Percentiles rank a stretch among this genome's conserved stretches.
Evolutionary conservation across 371 early-diverging fungal species (phyloP).

Genomic region (Nematocida homosporus): DNA sequence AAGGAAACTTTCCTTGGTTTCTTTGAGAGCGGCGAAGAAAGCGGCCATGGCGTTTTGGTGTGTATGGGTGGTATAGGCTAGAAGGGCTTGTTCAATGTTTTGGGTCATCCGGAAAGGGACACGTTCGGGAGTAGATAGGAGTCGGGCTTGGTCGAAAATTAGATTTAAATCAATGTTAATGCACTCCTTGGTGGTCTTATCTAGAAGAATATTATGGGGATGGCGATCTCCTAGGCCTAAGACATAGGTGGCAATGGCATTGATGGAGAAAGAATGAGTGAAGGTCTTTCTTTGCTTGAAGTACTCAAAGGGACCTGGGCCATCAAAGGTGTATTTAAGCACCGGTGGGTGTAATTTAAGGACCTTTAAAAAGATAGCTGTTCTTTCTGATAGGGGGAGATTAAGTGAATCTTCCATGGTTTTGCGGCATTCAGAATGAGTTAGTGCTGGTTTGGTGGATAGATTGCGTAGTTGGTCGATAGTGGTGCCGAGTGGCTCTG

Average conservation of each 20-base stretch:
- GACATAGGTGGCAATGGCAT: constrained; percentile 96
- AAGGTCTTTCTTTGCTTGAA: constrained; percentile 73
- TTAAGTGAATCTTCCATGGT: constrained; percentile 1
- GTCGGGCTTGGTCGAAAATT: constrained; percentile 81
- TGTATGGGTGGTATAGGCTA: background rate
- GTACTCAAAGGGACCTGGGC: constrained; percentile 71
- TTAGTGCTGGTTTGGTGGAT: constrained; percentile 12
- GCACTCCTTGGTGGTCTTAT: constrained; percentile 81
- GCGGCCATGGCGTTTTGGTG: constrained; percentile 18
- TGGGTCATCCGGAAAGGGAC: constrained; percentile 93
- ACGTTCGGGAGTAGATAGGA: constrained; percentile 77
- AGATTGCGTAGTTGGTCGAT: constrained; percentile 23
- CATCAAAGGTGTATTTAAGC: constrained; percentile 23
- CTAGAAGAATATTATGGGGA: constrained; percentile 90
- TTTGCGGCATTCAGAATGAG: constrained; percentile 6
- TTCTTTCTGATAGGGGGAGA: constrained; percentile 11
- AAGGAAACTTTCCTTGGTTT: constrained; percentile 30
- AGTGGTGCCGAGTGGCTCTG: constrained; percentile 31
- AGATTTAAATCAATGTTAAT: constrained; percentile 97
- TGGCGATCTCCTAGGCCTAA: constrained; percentile 93
- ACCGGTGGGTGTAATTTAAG: constrained; percentile 26
- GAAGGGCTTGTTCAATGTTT: constrained; percentile 34
- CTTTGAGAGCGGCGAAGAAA: constrained; percentile 28
- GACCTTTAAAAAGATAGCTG: background rate
- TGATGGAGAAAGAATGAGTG: constrained; percentile 85